Conservation (phyloP, 495 filamentous ascomycete species). For the Darksidea phi region DNA sequence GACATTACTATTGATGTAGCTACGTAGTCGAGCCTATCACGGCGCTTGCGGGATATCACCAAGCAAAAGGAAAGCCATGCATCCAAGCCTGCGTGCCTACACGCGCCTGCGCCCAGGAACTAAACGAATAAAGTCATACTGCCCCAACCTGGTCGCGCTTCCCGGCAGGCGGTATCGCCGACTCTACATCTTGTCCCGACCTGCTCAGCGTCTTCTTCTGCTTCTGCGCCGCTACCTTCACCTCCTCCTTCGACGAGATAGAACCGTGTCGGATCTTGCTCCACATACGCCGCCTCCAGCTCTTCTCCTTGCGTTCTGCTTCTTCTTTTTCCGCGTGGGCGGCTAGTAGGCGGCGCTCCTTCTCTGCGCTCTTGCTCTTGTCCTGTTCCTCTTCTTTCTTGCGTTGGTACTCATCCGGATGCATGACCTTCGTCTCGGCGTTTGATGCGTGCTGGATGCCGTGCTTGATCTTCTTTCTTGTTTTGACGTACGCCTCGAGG, state of each 20-base stretch:
- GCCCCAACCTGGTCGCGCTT: constrained; percentile 9
- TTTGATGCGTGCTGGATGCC: constrained; percentile 30
- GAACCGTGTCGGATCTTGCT: constrained; percentile 36
- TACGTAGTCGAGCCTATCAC: background rate
- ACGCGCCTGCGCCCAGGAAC: background rate
- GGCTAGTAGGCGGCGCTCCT: constrained; percentile 47
- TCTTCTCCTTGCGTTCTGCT: constrained; percentile 42
- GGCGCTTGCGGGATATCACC: constrained; percentile 25
- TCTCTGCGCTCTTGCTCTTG: constrained; percentile 53
- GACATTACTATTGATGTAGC: background rate
- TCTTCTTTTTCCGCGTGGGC: constrained; percentile 39
- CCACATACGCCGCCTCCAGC: constrained; percentile 37
- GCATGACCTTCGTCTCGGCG: constrained; percentile 43
- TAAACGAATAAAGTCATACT: background rate
- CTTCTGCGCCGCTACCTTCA: constrained; percentile 11
- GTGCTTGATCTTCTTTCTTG: constrained; percentile 59
- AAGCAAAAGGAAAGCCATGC: background rate
- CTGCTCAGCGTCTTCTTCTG: constrained; percentile 18
- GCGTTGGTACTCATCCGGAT: constrained; percentile 47
- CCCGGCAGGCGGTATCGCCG: constrained; percentile 31
- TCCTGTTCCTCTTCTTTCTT: constrained; percentile 48
- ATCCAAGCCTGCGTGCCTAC: background rate
- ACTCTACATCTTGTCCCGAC: constrained; percentile 33
- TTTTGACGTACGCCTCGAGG: constrained; percentile 70
- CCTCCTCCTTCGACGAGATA: constrained; percentile 12